A percentile compares a stretch with the other conserved stretches of the same genome.
Conservation (phyloP, 2,329 filamentous ascomycete species). For the Botryosphaeria dothidea region DNA sequence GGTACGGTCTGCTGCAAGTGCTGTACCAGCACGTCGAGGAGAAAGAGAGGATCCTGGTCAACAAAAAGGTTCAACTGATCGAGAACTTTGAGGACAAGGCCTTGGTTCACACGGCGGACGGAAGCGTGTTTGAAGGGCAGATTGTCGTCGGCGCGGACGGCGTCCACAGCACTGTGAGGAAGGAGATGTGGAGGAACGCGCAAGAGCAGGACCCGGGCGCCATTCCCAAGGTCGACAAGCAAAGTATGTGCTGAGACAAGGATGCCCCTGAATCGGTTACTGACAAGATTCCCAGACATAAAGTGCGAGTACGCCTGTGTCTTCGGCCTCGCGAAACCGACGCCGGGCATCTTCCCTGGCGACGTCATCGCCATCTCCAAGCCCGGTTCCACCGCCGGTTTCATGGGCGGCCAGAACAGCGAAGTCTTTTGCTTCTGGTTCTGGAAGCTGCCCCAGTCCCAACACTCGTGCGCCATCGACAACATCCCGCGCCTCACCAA, state of each 20-base stretch:
- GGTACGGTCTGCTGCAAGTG: constrained; percentile 19
- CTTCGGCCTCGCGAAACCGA: neutral
- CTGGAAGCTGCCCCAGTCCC: neutral
- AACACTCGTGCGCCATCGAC: neutral
- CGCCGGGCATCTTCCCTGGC: neutral
- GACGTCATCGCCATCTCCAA: neutral
- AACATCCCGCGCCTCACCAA: neutral
- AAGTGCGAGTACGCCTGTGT: constrained; percentile 8
- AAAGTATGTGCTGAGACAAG: neutral
- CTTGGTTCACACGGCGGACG: neutral
- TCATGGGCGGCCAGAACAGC: neutral
- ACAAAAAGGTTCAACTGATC: constrained; percentile 11
- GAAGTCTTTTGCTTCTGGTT: neutral
- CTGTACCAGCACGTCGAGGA: constrained; percentile 27
- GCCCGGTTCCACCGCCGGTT: neutral
- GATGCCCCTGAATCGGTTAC: too few relatives aligned
- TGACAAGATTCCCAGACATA: too few relatives aligned
- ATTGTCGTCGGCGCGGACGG: constrained; percentile 15
- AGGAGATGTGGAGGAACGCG: constrained; percentile 16
- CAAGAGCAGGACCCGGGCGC: neutral
- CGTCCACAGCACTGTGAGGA: constrained; percentile 15
- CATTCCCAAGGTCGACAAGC: neutral
- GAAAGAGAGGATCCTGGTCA: constrained; percentile 25
- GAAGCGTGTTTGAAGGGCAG: neutral
- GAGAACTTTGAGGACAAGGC: neutral